Evolutionary conservation across 345 rosid species (phyloP).

Genomic region (Citrus unshiu): DNA sequence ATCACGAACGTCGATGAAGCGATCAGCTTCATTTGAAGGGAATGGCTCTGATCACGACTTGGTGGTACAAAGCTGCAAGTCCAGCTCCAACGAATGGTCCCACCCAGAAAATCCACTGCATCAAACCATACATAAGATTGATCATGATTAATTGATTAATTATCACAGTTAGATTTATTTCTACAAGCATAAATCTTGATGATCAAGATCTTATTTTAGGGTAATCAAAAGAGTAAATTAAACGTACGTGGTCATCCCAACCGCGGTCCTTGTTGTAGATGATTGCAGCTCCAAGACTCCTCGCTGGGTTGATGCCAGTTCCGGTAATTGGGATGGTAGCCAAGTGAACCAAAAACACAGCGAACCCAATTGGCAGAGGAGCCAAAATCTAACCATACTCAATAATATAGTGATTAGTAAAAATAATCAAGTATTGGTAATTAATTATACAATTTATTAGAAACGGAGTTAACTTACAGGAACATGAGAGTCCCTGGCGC

Average conservation of each 20-base stretch:
- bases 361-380: constrained; percentile 63
- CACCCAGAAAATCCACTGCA: constrained; percentile 80
- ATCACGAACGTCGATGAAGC: neutral
- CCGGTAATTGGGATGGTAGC: constrained; percentile 69
- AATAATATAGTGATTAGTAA: no score
- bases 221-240: neutral
- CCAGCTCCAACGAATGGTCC: constrained; percentile 76
- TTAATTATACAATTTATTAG: no score
- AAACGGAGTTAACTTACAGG: constrained; percentile 29
- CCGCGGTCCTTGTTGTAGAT: constrained; percentile 46
- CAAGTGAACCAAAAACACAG: constrained; percentile 68
- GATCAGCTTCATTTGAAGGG: constrained; percentile 53
- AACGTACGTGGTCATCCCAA: constrained; percentile 63
- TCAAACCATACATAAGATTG: neutral
- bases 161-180: no score
- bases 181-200: no score
- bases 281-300: constrained; percentile 73
- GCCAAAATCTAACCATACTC: constrained; percentile 44
- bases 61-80: constrained; percentile 73
- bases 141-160: neutral
- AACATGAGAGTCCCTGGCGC: constrained; percentile 57
- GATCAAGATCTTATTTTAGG: neutral
- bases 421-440: neutral
- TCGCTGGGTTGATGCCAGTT: constrained; percentile 68
- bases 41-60: constrained; percentile 70